Percentiles rank a stretch among this genome's conserved stretches.
These are phyloP conservation scores for Sporothrix variecibatus DNA, from an alignment of 2,329 filamentous ascomycete species.

Conservation along the genomic window DNA sequence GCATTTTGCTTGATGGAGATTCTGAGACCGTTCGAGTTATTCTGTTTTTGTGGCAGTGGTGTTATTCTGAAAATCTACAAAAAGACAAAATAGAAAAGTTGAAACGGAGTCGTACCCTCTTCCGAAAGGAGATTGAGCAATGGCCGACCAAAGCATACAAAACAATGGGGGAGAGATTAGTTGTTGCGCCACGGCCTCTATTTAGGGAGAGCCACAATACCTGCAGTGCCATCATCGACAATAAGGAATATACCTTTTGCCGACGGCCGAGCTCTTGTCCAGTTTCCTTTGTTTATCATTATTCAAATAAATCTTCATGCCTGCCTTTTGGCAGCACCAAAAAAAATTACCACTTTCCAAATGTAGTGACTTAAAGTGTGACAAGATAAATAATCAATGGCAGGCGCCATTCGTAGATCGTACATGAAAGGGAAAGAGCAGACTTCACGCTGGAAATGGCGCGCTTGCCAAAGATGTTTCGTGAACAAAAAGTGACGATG, in stretches of 20 bases:
- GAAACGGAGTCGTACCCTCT: neutral
- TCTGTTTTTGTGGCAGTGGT: neutral
- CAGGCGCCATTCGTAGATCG: neutral
- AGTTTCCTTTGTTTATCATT: neutral
- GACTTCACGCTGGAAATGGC: neutral
- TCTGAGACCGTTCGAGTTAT: neutral
- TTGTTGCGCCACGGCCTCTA: neutral
- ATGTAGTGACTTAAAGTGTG: neutral
- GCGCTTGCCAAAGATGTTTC: neutral
- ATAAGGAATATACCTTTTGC: neutral
- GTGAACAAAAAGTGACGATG: neutral
- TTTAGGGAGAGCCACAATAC: neutral
- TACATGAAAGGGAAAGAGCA: neutral
- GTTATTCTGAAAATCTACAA: neutral
- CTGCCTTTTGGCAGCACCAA: neutral
- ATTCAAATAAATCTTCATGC: neutral
- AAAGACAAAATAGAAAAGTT: neutral
- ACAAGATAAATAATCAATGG: neutral
- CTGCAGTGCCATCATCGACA: neutral
- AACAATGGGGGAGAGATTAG: neutral
- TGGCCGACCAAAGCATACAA: neutral
- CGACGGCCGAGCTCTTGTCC: neutral
- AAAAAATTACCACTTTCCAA: neutral
- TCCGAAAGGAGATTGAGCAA: neutral
- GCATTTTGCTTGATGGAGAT: neutral